Base-by-base conservation (phyloP, 179 eudicot species). In the Nepenthes alata region DNA sequence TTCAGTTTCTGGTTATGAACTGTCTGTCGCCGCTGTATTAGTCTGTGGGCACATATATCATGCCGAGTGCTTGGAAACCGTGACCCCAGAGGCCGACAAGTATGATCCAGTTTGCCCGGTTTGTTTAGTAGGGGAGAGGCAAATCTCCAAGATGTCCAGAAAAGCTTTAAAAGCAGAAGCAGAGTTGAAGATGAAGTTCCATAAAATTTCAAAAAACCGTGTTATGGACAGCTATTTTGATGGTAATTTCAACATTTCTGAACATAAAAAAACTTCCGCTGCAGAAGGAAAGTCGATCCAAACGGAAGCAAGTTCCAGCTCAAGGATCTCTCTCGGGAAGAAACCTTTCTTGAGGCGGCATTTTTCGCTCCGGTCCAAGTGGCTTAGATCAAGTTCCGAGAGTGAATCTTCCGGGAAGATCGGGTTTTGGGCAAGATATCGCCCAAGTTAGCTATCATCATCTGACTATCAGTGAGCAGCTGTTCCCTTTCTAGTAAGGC, bases 31-130 rank as follows among this genome's bases (percentile, higher is more conserved):
- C 15, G 65, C 77, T 6, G 69, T 73, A 6, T 57, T 73, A 37
- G 73, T 63, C 48, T 73, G 77, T 10, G 77, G 72, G 14, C 77
- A 73, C 35, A 65, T 55, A 11, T 73, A 68, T 50, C 77, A 73
- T 49, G 65, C 72, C 0, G 77, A 68, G 51, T 73, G 77, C 57
- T 49, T 73, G 62, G 77, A 73, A 41, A 60, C 59, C 56, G 53
- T 73, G 72, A 73, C 77, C 11, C 25, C n/a, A 5, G 73, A 73
- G 35, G 58, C 60, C 9, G 59, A 62, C 25, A 62, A 64, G 54
- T 73, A 63, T 25, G 77, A 73, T 37, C 77, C 77, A 7, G 56
- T 65, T 11, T 73, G 77, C 59, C 77, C 77, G 11, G 49, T 49
- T 48, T 73, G 77, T 52, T 59, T 36, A 15, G 39, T 67, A 11